Evolutionary conservation across 2,329 filamentous ascomycete species (phyloP).

Genomic region (Pestalotiopsis sp.): DNA sequence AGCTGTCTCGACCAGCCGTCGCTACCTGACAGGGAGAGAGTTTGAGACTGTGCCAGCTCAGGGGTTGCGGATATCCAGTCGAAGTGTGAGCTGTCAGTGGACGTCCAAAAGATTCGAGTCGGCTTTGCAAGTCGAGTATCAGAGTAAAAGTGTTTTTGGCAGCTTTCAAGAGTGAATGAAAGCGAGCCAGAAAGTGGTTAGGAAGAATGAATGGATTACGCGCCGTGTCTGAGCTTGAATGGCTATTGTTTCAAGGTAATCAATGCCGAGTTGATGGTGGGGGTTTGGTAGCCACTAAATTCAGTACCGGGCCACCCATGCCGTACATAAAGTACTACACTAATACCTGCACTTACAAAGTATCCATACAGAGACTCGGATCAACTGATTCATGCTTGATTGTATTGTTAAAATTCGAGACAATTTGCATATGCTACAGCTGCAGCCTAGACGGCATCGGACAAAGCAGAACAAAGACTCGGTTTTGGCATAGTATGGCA

Average conservation of each 20-base stretch:
- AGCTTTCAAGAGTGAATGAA: neutral
- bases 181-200: neutral
- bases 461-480: neutral
- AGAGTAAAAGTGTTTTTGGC: neutral
- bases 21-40: neutral
- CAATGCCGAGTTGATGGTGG: conserved; percentile 2
- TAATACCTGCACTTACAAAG: neutral
- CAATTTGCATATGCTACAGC: neutral
- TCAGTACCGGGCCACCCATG: neutral
- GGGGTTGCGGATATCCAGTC: neutral
- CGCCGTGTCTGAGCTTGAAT: conserved; percentile 10
- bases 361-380: neutral
- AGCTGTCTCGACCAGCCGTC: neutral
- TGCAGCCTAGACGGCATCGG: neutral
- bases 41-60: neutral
- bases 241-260: conserved; percentile 11
- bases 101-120: neutral
- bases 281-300: neutral
- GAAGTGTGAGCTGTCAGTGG: neutral
- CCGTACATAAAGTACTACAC: neutral
- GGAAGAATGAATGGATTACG: conserved; percentile 3
- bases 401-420: neutral
- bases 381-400: neutral
- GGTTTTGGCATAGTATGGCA: neutral
- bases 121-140: neutral